Evolutionary conservation across 495 filamentous ascomycete genomes (phyloP).

Genomic region (Xylaria telfairii): DNA sequence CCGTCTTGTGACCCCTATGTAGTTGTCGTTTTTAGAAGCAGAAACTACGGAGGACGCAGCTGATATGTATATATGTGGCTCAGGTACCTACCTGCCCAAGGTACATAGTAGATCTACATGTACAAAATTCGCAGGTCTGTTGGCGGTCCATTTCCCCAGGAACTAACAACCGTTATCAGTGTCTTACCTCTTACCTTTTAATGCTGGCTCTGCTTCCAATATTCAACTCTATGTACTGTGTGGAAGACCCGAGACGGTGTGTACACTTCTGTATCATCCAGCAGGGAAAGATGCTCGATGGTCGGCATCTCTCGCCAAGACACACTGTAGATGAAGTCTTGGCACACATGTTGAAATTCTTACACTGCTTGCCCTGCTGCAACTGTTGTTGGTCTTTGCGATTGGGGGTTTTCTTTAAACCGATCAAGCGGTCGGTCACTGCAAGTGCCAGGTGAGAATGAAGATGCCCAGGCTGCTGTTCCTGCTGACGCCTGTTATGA

Average conservation of each 20-base stretch:
- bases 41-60: too few species aligned
- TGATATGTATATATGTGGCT: too few species aligned
- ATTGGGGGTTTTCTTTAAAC: neutral
- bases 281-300: neutral
- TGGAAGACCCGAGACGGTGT: neutral
- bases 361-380: neutral
- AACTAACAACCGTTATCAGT: constrained; percentile 5
- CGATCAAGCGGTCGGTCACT: neutral
- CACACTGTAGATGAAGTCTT: neutral
- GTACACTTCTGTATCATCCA: neutral
- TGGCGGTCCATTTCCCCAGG: neutral
- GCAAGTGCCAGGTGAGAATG: neutral
- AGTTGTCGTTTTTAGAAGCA: neutral
- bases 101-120: too few species aligned
- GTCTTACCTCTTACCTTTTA: neutral
- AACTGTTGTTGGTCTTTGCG: neutral
- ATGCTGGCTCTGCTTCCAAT: neutral
- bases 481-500: constrained; percentile 2
- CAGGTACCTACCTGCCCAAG: neutral
- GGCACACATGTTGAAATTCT: neutral
- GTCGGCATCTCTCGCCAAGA: neutral
- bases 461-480: neutral
- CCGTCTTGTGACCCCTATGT: neutral
- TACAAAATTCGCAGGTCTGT: too few species aligned
- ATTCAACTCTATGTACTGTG: neutral